Base-by-base conservation (phyloP, 768 basidiomycete species). In the Lentinula boryana region DNA sequence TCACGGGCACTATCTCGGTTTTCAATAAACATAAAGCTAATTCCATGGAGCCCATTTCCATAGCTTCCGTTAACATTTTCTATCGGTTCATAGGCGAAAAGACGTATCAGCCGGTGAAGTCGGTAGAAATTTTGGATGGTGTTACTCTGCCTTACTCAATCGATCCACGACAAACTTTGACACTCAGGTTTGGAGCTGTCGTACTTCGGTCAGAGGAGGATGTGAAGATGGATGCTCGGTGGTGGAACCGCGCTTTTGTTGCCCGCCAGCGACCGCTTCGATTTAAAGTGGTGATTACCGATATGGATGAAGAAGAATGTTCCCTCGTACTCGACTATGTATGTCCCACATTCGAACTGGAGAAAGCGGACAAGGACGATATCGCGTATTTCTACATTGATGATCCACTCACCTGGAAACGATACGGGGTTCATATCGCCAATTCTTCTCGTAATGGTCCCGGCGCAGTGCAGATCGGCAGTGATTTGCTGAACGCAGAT, bases 251-350 rank as follows among this genome's bases (percentile, higher is more conserved):
- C 5, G 68, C 75, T 13, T 73, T 74, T 50, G 53, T 70, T 33
- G 69, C 73, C 1, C 71, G 76, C 15, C 59, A 75, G 38, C 65
- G 70, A 4, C 76, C 76, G 15, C 60, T 78, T 27, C 73, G 76
- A 5, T 60, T 77, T 53, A 77, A 76, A 58, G 58, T 78, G 44
- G 65, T 67, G 18, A 50, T 76, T 5, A 69, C 72, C 50, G 74
- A 75, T 21, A 72, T 77, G 43, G 75, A 76, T 61, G 76, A 72
- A 43, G 75, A 77, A 58, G 68, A 75, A 60, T 69, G 69, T n/a
- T 75, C 73, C 6, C 64, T 78, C 12, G 73, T 78, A 8, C 61
- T 75, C 33, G 76, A 78, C 61, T 70, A 78, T 58, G 70, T 78
- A 10, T 52, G 12, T 50, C 58, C 48, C 23, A 33, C n/a, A 4